phyloP scores from a whole-genome alignment of 192 early-diverging fungal species.

The Fimicolochytrium jonesii region DNA sequence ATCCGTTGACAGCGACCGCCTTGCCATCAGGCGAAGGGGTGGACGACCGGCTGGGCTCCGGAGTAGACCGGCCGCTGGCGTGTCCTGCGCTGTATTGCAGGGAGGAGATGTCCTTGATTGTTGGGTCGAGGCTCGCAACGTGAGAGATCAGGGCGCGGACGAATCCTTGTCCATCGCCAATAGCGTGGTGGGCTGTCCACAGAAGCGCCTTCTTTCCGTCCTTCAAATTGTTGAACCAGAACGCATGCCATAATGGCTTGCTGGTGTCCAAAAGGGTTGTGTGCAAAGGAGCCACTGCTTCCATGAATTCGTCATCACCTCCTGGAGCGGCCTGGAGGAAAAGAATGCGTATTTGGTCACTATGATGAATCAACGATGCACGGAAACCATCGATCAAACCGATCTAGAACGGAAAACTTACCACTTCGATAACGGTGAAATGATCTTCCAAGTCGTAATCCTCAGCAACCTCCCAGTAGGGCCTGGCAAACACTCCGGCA shows the following conservation, averaged over 20 bases:
- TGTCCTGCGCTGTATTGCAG: constrained; percentile 24
- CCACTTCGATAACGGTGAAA: constrained; percentile 18
- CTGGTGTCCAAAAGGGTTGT: background rate
- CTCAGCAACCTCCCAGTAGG: constrained; percentile 15
- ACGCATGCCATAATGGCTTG: constrained; percentile 23
- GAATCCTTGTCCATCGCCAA: constrained; percentile 39
- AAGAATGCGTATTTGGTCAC: too few species aligned
- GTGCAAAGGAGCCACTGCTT: background rate
- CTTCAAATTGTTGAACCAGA: constrained; percentile 17
- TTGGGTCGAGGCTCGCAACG: constrained; percentile 18
- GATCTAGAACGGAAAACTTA: background rate
- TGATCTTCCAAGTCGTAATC: constrained; percentile 26
- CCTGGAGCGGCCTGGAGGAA: constrained; percentile 6
- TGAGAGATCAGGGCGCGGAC: constrained; percentile 24
- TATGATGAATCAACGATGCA: too few species aligned
- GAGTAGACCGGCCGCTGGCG: background rate
- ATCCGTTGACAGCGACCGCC: too few species aligned
- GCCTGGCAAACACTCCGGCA: constrained; percentile 15
- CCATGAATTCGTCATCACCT: background rate
- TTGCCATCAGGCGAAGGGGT: too few species aligned
- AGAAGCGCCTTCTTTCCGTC: constrained; percentile 10
- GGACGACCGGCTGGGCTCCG: background rate
- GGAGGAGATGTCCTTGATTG: background rate
- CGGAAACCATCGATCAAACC: too few species aligned
- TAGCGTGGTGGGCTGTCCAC: constrained; percentile 18